Evolutionary conservation across 106 monocot genomes (phyloP), one percentile per base, ranked within the genome.

Genomic region (Dendrobium officinale): DNA sequence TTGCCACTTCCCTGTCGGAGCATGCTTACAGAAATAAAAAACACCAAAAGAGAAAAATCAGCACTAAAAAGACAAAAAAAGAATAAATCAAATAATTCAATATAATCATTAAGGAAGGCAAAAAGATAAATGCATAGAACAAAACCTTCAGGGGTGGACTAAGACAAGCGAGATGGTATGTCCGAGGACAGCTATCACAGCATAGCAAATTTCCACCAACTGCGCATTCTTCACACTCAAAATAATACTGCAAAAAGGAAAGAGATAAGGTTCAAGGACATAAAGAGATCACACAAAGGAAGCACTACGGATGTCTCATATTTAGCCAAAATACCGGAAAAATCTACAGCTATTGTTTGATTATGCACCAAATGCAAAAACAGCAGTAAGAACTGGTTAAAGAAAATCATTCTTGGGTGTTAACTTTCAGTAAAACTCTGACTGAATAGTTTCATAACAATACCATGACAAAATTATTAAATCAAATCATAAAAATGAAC

Each of bases 131-230:
- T 55, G 16, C 33, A 9, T 27, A 61, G 59, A 56, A 58, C 26
- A 20, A 75, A 81, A 96, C 98, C 92, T 98, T 91, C n/a, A 95
- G 92, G 0, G 98, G 95, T 85, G 98, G 98, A 77, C 81, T 86
- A 68, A 98, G 87, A 79, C 98, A 98, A 37, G 88, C 88, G 73
- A 95, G 85, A 84, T 98, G 98, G 83, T 91, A 98, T 19, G 92
- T 92, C 17, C 85, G 82, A 77, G 98, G 95, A 84, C 98, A 98
- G 72, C 77, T 91, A 85, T 98, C 95, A 83, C 98, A 98, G 68
- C 95, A 98, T 0, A 98, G 88, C 85, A 98, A 86, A 88, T 91
- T 91, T 77, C 98, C 98, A 80, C 98, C 94, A 87, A 95, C 82
- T 86, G 92, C 84, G 76, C 98, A 98, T 83, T 83, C 88, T 83